Percentiles rank a stretch among this genome's conserved stretches.
Evolutionary conservation across 495 filamentous ascomycete genomes (phyloP).

Genomic region (Penicillium goetzii): DNA sequence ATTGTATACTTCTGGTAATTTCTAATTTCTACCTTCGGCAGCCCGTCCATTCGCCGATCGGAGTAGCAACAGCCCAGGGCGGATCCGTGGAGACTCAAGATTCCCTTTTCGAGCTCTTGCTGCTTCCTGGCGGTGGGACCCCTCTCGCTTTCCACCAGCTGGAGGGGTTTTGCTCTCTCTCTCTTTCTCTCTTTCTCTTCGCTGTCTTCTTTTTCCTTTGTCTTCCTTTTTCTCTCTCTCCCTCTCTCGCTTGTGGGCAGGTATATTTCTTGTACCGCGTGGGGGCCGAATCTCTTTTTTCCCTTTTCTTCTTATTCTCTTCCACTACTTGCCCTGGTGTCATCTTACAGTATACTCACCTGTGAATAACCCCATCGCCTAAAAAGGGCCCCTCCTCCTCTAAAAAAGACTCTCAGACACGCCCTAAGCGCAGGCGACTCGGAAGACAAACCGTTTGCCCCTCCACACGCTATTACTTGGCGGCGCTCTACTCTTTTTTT

Average conservation of each 20-base stretch:
- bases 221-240: no score
- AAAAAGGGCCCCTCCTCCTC: background rate
- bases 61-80: background rate
- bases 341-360: background rate
- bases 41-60: slow-evolving; percentile 19
- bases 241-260: background rate
- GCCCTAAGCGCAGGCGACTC: slow-evolving; percentile 21
- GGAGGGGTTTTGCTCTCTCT: slow-evolving; percentile 14
- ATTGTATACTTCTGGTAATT: background rate
- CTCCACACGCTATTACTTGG: slow-evolving; percentile 6
- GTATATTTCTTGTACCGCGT: background rate
- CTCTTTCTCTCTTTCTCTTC: slow-evolving; percentile 9
- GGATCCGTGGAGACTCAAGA: slow-evolving; percentile 32
- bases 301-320: slow-evolving; percentile 3
- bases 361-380: background rate
- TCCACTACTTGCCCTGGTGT: background rate
- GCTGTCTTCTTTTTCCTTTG: background rate
- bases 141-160: slow-evolving; percentile 16
- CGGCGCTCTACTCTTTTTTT: slow-evolving; percentile 1
- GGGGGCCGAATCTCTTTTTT: slow-evolving; percentile 1
- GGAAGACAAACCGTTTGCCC: slow-evolving; percentile 16
- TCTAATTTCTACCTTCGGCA: no score
- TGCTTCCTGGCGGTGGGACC: slow-evolving; percentile 23
- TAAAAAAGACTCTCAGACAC: slow-evolving; percentile 4
- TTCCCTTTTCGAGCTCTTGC: slow-evolving; percentile 35